phyloP scores from a whole-genome alignment of 208 protist species.

The Trypanosoma scelopori region DNA sequence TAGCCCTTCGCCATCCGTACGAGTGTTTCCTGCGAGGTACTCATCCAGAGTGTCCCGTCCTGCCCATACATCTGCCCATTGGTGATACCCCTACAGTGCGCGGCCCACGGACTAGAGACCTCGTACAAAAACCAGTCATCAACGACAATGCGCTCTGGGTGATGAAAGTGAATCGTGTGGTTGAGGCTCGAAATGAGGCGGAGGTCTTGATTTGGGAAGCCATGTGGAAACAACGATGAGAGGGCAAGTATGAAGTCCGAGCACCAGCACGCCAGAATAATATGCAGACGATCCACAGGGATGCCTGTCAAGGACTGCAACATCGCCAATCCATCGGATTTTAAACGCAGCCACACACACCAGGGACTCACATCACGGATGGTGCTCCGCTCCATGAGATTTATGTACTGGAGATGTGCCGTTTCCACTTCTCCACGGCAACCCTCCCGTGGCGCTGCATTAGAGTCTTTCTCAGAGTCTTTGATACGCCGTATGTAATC shows the following conservation, averaged over 20 bases:
- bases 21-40: constrained; percentile 46
- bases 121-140: constrained; percentile 60
- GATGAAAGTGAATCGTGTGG: constrained; percentile 61
- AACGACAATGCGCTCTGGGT: constrained; percentile 26
- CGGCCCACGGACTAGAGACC: constrained; percentile 35
- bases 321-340: neutral
- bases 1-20: constrained; percentile 30
- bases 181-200: constrained; percentile 53
- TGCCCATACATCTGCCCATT: constrained; percentile 44
- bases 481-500: neutral
- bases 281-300: constrained; percentile 32
- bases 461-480: no score
- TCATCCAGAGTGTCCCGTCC: constrained; percentile 46
- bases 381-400: constrained; percentile 6
- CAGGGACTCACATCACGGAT: constrained; percentile 11
- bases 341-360: constrained; percentile 32
- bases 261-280: constrained; percentile 42
- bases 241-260: constrained; percentile 47
- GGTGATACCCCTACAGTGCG: constrained; percentile 33
- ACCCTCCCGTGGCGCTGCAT: no score
- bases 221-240: constrained; percentile 31
- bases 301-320: constrained; percentile 26
- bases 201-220: constrained; percentile 25
- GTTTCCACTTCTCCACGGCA: neutral
- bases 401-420: constrained; percentile 20